A percentile compares a stretch with the other conserved stretches of the same genome.
These are phyloP conservation scores for Saturnispora dispora DNA, from an alignment of 805 yeast species.

Conservation along the genomic window DNA sequence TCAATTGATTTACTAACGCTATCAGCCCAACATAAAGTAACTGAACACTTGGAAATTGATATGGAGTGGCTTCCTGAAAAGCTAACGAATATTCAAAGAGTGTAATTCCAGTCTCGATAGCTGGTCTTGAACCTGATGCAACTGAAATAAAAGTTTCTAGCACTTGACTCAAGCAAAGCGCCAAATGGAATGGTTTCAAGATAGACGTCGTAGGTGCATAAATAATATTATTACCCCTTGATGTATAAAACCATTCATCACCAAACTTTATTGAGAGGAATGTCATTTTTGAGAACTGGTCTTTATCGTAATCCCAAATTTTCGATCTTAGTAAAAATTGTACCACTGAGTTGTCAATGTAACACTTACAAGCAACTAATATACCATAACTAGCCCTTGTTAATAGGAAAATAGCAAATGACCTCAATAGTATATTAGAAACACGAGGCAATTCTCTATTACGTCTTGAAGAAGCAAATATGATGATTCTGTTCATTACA, in stretches of 20 bases:
- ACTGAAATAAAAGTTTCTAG: constrained; percentile 57
- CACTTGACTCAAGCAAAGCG: constrained; percentile 53
- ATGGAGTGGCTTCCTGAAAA: constrained; percentile 58
- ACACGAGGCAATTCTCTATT: constrained; percentile 28
- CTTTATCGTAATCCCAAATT: constrained; percentile 20
- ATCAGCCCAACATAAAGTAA: constrained; percentile 43
- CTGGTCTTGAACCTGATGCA: constrained; percentile 46
- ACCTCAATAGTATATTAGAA: constrained; percentile 29
- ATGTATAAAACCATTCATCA: constrained; percentile 12
- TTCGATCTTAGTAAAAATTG: constrained; percentile 8
- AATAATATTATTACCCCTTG: constrained; percentile 10
- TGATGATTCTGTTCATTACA: constrained; percentile 46
- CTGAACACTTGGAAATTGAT: constrained; percentile 43
- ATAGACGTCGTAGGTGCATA: constrained; percentile 39
- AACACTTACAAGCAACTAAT: constrained; percentile 16
- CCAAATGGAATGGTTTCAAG: constrained; percentile 49
- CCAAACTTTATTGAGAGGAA: constrained; percentile 25
- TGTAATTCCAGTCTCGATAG: constrained; percentile 59
- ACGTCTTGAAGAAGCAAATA: constrained; percentile 46
- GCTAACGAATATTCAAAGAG: constrained; percentile 69
- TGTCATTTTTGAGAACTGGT: constrained; percentile 16
- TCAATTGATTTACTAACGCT: constrained; percentile 49
- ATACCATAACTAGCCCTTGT: constrained; percentile 30
- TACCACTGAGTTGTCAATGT: constrained; percentile 5
- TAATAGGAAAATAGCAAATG: constrained; percentile 29